Evolutionary conservation across 805 yeast species (phyloP).

Genomic region (Diddensiella transvaalensis): DNA sequence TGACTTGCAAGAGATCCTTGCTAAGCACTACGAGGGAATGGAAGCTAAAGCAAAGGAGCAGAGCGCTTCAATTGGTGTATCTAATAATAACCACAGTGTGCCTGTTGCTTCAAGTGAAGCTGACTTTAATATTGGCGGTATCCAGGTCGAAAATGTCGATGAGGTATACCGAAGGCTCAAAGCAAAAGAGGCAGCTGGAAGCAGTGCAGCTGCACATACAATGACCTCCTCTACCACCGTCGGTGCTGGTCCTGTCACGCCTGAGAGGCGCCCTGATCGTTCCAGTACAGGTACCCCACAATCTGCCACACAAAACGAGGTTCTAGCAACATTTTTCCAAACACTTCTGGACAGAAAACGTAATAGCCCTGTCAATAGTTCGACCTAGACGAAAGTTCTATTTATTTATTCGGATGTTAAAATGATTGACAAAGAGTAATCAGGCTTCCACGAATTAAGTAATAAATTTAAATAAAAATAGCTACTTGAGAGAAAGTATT

Average conservation of each 20-base stretch:
- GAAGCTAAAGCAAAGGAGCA: constrained; percentile 10
- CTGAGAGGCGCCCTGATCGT: constrained; percentile 16
- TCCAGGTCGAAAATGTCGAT: constrained; percentile 25
- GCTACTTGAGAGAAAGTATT: no score
- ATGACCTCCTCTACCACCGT: not conserved
- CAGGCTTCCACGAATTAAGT: no score
- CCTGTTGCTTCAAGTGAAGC: not conserved
- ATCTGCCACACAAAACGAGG: constrained; percentile 22
- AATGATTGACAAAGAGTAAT: no score
- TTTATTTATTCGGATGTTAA: no score
- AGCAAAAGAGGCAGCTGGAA: constrained; percentile 18
- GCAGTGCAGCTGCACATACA: no score
- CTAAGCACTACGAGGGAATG: constrained; percentile 18
- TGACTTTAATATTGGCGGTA: constrained; percentile 24
- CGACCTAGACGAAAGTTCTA: no score
- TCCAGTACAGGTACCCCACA: constrained; percentile 18
- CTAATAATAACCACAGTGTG: not conserved
- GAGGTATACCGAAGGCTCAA: constrained; percentile 24
- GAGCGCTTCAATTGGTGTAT: not conserved
- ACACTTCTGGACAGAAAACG: constrained; percentile 17
- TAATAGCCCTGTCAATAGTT: constrained; percentile 1
- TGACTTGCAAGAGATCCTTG: constrained; percentile 24
- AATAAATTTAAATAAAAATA: no score
- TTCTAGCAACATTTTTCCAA: constrained; percentile 27
- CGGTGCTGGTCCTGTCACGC: constrained; percentile 14